Evolutionary conservation across 768 basidiomycete species (phyloP).

Genomic region (Mycena alexandri): DNA sequence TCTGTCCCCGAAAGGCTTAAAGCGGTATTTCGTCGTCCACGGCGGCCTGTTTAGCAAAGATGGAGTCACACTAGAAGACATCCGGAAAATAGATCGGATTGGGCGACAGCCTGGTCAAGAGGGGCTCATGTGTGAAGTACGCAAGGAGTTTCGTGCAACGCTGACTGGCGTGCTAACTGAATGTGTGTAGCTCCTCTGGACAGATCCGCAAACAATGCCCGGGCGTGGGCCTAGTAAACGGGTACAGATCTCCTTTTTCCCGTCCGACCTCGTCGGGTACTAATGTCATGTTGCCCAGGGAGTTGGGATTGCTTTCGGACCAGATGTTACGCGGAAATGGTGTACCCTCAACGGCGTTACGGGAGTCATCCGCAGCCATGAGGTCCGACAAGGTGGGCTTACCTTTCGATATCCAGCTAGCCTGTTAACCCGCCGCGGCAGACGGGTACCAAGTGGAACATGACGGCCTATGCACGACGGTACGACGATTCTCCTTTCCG

Average conservation of each 20-base stretch:
- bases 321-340: conserved; percentile 92
- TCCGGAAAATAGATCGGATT: conserved; percentile 88
- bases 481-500: conserved; percentile 46
- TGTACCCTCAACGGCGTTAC: conserved; percentile 89
- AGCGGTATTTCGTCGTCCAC: conserved; percentile 95
- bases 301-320: conserved; percentile 96
- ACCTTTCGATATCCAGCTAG: not conserved
- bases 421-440: conserved; percentile 42
- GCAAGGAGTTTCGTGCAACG: not conserved
- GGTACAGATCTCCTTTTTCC: conserved; percentile 56
- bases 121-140: conserved; percentile 90
- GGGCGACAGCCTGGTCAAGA: conserved; percentile 94
- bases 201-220: conserved; percentile 89
- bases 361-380: conserved; percentile 94
- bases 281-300: conserved; percentile 63
- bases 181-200: conserved; percentile 85
- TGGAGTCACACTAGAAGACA: conserved; percentile 93
- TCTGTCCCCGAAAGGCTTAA: conserved; percentile 83
- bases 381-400: conserved; percentile 87
- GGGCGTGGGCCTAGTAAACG: conserved; percentile 98
- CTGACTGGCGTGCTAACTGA: conserved; percentile 1
- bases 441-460: conserved; percentile 97
- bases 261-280: conserved; percentile 29
- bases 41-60: conserved; percentile 97
- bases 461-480: conserved; percentile 93